A percentile compares a stretch with the other conserved stretches of the same genome.
phyloP scores from a whole-genome alignment of 2,329 filamentous ascomycete species.

The Fusarium metavorans region DNA sequence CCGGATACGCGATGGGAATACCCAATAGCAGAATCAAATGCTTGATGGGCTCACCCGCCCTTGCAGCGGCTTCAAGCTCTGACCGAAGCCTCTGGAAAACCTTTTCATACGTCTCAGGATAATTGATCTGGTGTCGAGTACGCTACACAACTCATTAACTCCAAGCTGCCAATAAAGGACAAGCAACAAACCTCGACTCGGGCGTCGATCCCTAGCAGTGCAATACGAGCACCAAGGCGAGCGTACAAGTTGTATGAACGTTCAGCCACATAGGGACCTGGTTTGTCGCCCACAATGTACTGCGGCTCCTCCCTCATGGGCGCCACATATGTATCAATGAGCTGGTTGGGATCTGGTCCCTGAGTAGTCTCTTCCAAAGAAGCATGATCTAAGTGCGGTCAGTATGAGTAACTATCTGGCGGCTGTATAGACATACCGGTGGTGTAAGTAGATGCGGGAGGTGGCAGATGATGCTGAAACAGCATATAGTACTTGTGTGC shows the following conservation, averaged over 20 bases:
- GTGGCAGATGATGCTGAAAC: constrained; percentile 94
- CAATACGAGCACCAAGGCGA: constrained; percentile 83
- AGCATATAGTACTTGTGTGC: constrained; percentile 99
- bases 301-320: constrained; percentile 68
- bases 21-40: constrained; percentile 90
- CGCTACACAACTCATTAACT: constrained; percentile 69
- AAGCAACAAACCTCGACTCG: constrained; percentile 78
- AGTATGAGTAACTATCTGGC: constrained; percentile 9
- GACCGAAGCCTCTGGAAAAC: constrained; percentile 81
- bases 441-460: constrained; percentile 87
- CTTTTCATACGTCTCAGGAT: constrained; percentile 87
- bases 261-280: constrained; percentile 91
- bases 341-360: constrained; percentile 76
- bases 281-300: constrained; percentile 82
- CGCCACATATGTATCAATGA: constrained; percentile 80
- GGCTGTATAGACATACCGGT: constrained; percentile 29
- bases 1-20: constrained; percentile 87
- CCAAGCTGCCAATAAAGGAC: background rate
- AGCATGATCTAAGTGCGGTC: constrained; percentile 38
- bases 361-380: constrained; percentile 53
- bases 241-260: constrained; percentile 89
- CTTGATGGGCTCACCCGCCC: constrained; percentile 80
- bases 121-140: constrained; percentile 94
- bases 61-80: constrained; percentile 78
- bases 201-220: constrained; percentile 90